A percentile compares a stretch with the other conserved stretches of the same genome.
phyloP scores from a whole-genome alignment of 163 green algal genomes.

The Scenedesmus sp. region DNA sequence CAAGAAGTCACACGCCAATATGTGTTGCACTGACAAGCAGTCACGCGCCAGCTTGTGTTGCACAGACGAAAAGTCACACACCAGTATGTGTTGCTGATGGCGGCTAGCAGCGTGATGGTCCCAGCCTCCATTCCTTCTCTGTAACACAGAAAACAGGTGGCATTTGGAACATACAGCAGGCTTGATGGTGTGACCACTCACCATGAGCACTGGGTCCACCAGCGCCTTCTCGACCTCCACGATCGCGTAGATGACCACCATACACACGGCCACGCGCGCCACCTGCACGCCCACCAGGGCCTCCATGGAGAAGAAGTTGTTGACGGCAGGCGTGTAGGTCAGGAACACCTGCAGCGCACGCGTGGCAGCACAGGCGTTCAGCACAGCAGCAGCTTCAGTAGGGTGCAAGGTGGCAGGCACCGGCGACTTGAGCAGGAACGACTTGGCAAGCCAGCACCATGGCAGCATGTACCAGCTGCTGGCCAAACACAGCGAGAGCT shows the following conservation, averaged over 20 bases:
- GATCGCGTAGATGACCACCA: slow-evolving; percentile 46
- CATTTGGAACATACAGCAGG: too few species aligned
- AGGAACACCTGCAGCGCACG: slow-evolving; percentile 41
- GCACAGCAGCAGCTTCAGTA: not conserved
- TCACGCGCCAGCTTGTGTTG: too few species aligned
- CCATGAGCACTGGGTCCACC: slow-evolving; percentile 64
- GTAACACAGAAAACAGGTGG: too few species aligned
- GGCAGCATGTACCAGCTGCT: not conserved
- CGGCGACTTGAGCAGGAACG: not conserved
- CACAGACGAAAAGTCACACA: too few species aligned
- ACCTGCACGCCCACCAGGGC: slow-evolving; percentile 53
- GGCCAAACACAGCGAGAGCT: not conserved
- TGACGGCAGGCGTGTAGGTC: slow-evolving; percentile 33
- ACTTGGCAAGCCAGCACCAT: too few species aligned
- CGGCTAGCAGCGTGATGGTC: too few species aligned
- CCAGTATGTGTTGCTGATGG: too few species aligned
- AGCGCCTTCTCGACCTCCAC: slow-evolving; percentile 66
- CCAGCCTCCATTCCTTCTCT: too few species aligned
- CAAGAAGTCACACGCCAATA: too few species aligned
- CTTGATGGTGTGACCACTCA: not conserved
- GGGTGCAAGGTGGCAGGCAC: not conserved
- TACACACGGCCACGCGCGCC: slow-evolving; percentile 52
- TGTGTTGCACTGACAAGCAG: too few species aligned
- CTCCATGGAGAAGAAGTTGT: slow-evolving; percentile 57
- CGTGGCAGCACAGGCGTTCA: not conserved